A percentile compares a stretch with the other conserved stretches of the same genome.
phyloP scores from a whole-genome alignment of 768 basidiomycete genomes.

The Crepidotus variabilis region DNA sequence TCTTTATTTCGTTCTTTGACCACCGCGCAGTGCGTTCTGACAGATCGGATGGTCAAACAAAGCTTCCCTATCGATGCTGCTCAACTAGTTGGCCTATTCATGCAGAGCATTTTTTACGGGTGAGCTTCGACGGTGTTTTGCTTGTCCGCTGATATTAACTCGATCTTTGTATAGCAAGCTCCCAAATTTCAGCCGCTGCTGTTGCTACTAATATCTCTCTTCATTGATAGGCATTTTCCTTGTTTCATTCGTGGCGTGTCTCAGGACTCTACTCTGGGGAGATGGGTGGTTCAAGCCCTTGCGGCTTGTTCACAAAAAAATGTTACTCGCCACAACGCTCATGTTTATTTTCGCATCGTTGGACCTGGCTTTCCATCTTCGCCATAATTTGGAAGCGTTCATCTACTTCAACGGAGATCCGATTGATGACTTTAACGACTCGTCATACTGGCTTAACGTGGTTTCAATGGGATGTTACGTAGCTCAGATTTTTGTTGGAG shows the following conservation, averaged over 20 bases:
- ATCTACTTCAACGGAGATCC: constrained; percentile 30
- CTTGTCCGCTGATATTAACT: background rate
- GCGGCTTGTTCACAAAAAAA: constrained; percentile 24
- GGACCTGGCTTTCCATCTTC: constrained; percentile 37
- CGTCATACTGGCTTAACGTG: constrained; percentile 36
- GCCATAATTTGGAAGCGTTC: constrained; percentile 39
- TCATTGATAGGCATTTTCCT: constrained; percentile 28
- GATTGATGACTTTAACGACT: constrained; percentile 29
- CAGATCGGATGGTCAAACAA: constrained; percentile 14
- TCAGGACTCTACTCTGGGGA: constrained; percentile 27
- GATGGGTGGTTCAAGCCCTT: constrained; percentile 24
- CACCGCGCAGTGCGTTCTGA: background rate
- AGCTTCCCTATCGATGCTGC: constrained; percentile 31
- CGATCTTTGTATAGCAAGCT: background rate
- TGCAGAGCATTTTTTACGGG: constrained; percentile 37
- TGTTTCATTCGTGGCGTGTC: constrained; percentile 31
- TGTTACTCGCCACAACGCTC: constrained; percentile 31
- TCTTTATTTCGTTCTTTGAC: no score
- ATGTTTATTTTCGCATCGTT: constrained; percentile 38
- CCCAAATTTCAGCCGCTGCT: background rate
- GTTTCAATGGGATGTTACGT: constrained; percentile 39
- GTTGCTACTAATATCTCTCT: background rate
- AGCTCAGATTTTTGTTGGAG: constrained; percentile 39
- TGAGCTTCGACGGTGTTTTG: constrained; percentile 12
- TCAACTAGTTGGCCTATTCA: constrained; percentile 36